Evolutionary conservation across 495 filamentous ascomycete genomes (phyloP).

Genomic region (Aspergillus egyptiacus): DNA sequence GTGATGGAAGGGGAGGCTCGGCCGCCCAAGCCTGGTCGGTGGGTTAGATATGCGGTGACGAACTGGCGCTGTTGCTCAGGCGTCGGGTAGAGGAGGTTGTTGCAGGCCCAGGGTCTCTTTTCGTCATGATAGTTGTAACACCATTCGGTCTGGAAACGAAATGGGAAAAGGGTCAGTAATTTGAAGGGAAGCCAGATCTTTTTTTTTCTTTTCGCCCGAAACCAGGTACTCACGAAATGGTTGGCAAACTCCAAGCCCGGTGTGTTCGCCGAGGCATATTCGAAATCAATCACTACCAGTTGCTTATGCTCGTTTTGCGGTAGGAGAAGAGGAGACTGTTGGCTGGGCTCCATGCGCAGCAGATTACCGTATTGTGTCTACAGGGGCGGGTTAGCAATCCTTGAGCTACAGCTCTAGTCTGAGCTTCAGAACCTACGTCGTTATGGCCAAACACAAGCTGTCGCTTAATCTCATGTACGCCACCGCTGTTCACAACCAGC

Average conservation of each 20-base stretch:
- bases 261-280: constrained; percentile 89
- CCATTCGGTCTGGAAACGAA: constrained; percentile 65
- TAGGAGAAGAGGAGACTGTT: constrained; percentile 79
- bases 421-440: constrained; percentile 59
- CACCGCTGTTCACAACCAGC: constrained; percentile 67
- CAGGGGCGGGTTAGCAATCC: constrained; percentile 14
- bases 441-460: constrained; percentile 93
- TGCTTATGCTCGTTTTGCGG: constrained; percentile 92
- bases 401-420: not conserved
- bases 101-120: constrained; percentile 55
- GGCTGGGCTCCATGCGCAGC: constrained; percentile 75
- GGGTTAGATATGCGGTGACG: constrained; percentile 78
- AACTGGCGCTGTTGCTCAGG: constrained; percentile 77
- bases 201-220: too few species aligned
- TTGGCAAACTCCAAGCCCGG: constrained; percentile 93
- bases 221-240: constrained; percentile 73
- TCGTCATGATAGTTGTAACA: constrained; percentile 92
- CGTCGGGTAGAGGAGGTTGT: constrained; percentile 66
- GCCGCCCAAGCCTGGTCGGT: constrained; percentile 55
- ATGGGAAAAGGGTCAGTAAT: not conserved
- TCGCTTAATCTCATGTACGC: constrained; percentile 56
- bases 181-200: not conserved
- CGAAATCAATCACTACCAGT: constrained; percentile 95
- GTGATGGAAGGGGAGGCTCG: constrained; percentile 52
- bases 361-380: constrained; percentile 99